phyloP scores from a whole-genome alignment of 169 alveolate genomes.

The Eimeria necatrix region DNA sequence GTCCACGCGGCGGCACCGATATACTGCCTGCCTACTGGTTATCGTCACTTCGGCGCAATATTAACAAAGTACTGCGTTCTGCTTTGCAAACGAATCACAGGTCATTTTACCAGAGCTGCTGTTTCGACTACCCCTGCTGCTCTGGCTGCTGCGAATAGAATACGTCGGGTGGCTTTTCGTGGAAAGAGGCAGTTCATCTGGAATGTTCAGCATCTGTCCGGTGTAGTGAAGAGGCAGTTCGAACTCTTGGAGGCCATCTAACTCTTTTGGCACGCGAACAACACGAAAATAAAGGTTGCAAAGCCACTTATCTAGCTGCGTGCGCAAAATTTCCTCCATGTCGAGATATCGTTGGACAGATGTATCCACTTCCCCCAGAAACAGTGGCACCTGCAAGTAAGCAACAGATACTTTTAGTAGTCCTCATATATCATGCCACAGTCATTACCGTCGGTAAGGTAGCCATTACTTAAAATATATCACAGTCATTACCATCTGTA shows the following conservation, averaged over 20 bases:
- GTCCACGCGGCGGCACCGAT: background rate
- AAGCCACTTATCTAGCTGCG: slow-evolving; percentile 88
- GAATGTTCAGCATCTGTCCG: slow-evolving; percentile 71
- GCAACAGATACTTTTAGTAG: slow-evolving; percentile 7
- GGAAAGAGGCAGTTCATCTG: slow-evolving; percentile 57
- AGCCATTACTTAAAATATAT: background rate
- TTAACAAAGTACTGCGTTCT: too few relatives aligned
- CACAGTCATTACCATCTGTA: background rate
- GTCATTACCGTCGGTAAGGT: background rate
- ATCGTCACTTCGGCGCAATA: background rate
- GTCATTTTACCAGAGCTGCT: slow-evolving; percentile 44
- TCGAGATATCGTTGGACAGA: slow-evolving; percentile 84
- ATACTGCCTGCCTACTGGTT: background rate
- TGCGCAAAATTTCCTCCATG: slow-evolving; percentile 84
- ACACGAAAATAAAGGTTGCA: slow-evolving; percentile 87
- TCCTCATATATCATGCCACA: background rate
- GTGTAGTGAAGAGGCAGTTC: slow-evolving; percentile 80
- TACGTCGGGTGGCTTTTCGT: background rate
- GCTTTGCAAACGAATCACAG: too few relatives aligned
- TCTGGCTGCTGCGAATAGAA: slow-evolving; percentile 56
- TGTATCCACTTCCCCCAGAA: slow-evolving; percentile 84
- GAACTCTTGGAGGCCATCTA: slow-evolving; percentile 78
- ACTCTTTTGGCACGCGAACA: slow-evolving; percentile 79
- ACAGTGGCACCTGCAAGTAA: slow-evolving; percentile 67
- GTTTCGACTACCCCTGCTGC: slow-evolving; percentile 44